Base-by-base conservation (phyloP, 371 early-diverging fungal genomes). In the Haplosporangium sp. region DNA sequence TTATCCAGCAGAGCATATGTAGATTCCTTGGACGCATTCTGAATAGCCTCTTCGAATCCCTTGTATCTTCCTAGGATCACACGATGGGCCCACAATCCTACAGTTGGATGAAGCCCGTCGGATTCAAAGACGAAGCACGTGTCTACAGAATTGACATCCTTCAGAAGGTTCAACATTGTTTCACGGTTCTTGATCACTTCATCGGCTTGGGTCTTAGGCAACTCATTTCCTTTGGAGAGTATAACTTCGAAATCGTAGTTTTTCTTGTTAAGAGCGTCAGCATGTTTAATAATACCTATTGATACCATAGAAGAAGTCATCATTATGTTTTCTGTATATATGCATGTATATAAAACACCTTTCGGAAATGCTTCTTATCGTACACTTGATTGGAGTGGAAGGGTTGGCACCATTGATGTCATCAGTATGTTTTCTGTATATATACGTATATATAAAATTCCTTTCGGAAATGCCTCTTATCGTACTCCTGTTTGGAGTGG, bases 131-230 rank as follows among this genome's bases (percentile, higher is more conserved):
- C 9, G 58, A 72, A 67, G 35, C 58, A 62, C 5, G 37, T 11
- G n/a, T 72, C 72, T 40, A 72, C 63, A 15, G 63, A 50, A 47
- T 56, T n/a, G 15, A 48, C 11, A 15, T 72, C 73, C 19, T 50
- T 72, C 2, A 67, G 63, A 8, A 64, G 42, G 10, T 3, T 19
- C 20, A 40, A 35, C 42, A 53, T 53, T 1, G 55, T 55, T 2
- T 53, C 62, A 6, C 3, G 65, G 13, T 63, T 47, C 40, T 60
- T 60, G 60, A 8, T 17, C 3, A 60, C 2, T 17, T 15, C 15
- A n/a, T n/a, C 39, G 40, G 60, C 17, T 60, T n/a, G 34, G 4
- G 5, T 39, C 40, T 39, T 35, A 17, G 11, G 60, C n/a, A n/a
- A 15, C 27, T 27, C 27, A 15, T 60, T 40, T 39, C 9, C 15